phyloP scores from a whole-genome alignment of 352 stramenopile genomes.

The Phytophthora europaea region DNA sequence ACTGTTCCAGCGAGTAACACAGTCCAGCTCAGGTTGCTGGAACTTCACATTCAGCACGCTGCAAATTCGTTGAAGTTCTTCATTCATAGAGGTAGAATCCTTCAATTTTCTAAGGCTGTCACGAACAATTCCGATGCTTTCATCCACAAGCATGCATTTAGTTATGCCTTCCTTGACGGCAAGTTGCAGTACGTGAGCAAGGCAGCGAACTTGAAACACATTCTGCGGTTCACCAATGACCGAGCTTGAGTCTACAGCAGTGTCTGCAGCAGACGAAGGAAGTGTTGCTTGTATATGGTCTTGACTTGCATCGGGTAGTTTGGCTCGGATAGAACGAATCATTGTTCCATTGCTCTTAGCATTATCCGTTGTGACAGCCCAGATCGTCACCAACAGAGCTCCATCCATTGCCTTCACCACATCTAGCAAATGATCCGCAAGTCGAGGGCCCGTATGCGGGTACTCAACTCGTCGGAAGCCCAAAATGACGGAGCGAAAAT shows the following conservation, averaged over 20 bases:
- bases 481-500: no score
- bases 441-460: no score
- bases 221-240: background rate
- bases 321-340: background rate
- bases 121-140: background rate
- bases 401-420: no score
- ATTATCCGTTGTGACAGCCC: background rate
- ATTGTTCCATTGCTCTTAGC: constrained; percentile 27
- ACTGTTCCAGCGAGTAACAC: constrained; percentile 20
- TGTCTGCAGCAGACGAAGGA: background rate
- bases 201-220: background rate
- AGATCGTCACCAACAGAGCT: no score
- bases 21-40: constrained; percentile 6
- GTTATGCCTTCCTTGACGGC: constrained; percentile 21
- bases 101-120: constrained; percentile 16
- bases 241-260: background rate
- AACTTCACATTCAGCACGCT: constrained; percentile 1
- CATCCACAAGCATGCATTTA: constrained; percentile 6
- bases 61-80: constrained; percentile 11
- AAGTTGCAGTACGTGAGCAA: constrained; percentile 25
- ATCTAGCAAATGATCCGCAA: no score
- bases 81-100: background rate
- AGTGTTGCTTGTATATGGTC: background rate
- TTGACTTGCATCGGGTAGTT: background rate
- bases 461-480: no score